Evolutionary conservation across 805 yeast species (phyloP).

Genomic region (Kazachstania bromeliacearum): DNA sequence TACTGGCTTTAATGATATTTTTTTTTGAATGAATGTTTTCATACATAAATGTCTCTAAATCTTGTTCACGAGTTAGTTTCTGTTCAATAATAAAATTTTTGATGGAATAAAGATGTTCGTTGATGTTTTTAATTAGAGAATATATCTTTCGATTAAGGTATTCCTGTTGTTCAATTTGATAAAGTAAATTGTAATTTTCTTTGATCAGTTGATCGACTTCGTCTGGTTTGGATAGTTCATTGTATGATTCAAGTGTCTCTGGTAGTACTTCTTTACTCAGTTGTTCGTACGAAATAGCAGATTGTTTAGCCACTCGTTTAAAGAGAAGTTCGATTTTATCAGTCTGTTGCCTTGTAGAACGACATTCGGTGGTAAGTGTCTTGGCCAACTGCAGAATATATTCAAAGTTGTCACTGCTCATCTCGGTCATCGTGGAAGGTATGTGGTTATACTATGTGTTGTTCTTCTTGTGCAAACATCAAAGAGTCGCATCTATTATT

Average conservation of each 20-base stretch:
- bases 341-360: constrained; percentile 22
- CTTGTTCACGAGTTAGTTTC: constrained; percentile 16
- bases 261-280: constrained; percentile 10
- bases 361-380: constrained; percentile 17
- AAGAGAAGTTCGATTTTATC: constrained; percentile 19
- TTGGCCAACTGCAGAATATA: constrained; percentile 21
- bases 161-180: constrained; percentile 25
- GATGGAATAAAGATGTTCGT: constrained; percentile 23
- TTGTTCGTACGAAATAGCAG: constrained; percentile 20
- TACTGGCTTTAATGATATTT: constrained; percentile 9
- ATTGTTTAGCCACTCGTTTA: constrained; percentile 23
- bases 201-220: constrained; percentile 14
- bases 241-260: constrained; percentile 8
- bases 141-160: constrained; percentile 20
- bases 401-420: constrained; percentile 22
- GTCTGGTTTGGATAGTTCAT: constrained; percentile 6
- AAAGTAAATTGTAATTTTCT: constrained; percentile 22
- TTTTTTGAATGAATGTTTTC: constrained; percentile 16
- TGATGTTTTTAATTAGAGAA: constrained; percentile 19
- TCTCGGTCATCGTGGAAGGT: constrained; percentile 1
- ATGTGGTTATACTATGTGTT: too few species aligned
- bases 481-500: too few species aligned
- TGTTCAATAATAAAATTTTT: constrained; percentile 24
- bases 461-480: too few species aligned
- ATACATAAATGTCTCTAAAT: constrained; percentile 14